Evolutionary conservation across 2,329 filamentous ascomycete genomes (phyloP).

Genomic region (Colletotrichum karsti): DNA sequence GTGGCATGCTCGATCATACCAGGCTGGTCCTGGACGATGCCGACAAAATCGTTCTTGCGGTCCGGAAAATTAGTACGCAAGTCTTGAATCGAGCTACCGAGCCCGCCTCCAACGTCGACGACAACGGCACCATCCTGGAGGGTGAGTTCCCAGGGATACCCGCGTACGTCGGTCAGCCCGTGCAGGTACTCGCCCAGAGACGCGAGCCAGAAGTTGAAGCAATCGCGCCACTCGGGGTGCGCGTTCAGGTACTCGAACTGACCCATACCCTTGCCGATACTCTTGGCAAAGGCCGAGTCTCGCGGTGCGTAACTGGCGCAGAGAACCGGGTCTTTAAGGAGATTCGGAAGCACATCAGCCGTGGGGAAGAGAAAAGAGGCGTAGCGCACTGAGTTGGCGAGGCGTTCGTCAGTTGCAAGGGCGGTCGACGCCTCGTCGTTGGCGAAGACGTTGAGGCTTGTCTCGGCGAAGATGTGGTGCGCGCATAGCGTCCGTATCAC

Average conservation of each 20-base stretch:
- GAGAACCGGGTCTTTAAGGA: slow-evolving; percentile 13
- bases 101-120: slow-evolving; percentile 19
- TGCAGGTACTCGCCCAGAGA: slow-evolving; percentile 11
- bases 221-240: slow-evolving; percentile 19
- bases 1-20: slow-evolving; percentile 21
- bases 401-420: slow-evolving; percentile 7
- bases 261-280: slow-evolving; percentile 17
- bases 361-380: slow-evolving; percentile 19
- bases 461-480: slow-evolving; percentile 20
- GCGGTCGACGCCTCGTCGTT: slow-evolving; percentile 19
- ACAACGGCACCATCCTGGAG: slow-evolving; percentile 12
- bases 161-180: slow-evolving; percentile 19
- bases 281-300: slow-evolving; percentile 17
- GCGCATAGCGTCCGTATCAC: slow-evolving; percentile 24
- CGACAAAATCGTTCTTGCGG: slow-evolving; percentile 1
- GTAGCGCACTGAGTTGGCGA: slow-evolving; percentile 17
- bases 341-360: slow-evolving; percentile 1
- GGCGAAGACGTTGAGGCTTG: slow-evolving; percentile 6
- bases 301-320: slow-evolving; percentile 12
- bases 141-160: slow-evolving; percentile 7
- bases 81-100: slow-evolving; percentile 20
- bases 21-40: slow-evolving; percentile 20
- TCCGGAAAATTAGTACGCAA: slow-evolving; percentile 4
- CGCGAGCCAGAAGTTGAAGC: slow-evolving; percentile 14
- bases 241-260: slow-evolving; percentile 23